Percentiles rank a stretch among this genome's conserved stretches.
Conservation (phyloP, 257 asterid genomes). For the Solanum infundibuliforme region DNA sequence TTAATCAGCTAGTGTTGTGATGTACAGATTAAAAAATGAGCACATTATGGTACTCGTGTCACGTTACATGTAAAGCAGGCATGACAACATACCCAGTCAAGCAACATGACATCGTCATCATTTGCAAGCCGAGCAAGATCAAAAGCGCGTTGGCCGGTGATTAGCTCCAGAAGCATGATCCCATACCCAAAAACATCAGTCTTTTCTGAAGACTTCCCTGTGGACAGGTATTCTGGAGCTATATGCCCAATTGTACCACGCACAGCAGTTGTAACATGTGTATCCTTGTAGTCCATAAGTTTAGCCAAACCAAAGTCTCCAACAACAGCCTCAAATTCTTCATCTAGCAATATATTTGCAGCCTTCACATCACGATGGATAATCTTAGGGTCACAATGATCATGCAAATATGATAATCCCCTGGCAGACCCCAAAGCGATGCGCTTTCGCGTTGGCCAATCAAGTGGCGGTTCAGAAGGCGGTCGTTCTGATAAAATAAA, state of each 20-base stretch:
- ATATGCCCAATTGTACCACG: slow-evolving; percentile 56
- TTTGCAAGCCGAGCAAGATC: slow-evolving; percentile 54
- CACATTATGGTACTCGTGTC: background rate
- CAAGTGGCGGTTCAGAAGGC: slow-evolving; percentile 36
- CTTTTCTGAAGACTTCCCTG: slow-evolving; percentile 45
- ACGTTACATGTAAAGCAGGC: background rate
- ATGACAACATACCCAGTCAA: slow-evolving; percentile 38
- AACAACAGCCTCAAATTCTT: slow-evolving; percentile 50
- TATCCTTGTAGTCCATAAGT: slow-evolving; percentile 50
- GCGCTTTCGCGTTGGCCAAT: slow-evolving; percentile 43
- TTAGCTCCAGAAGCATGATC: slow-evolving; percentile 44
- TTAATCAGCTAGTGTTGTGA: background rate
- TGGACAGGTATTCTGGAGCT: slow-evolving; percentile 48
- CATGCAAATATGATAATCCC: slow-evolving; percentile 44
- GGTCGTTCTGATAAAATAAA: slow-evolving; percentile 27
- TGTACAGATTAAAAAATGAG: background rate
- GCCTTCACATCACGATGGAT: slow-evolving; percentile 54
- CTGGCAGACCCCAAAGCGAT: slow-evolving; percentile 49
- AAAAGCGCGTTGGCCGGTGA: slow-evolving; percentile 45
- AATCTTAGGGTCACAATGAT: slow-evolving; percentile 48
- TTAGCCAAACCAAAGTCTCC: slow-evolving; percentile 55
- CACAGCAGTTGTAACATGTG: slow-evolving; percentile 49
- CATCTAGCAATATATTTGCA: slow-evolving; percentile 43
- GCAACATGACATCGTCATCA: slow-evolving; percentile 48
- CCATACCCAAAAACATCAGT: slow-evolving; percentile 53